Evolutionary conservation across 495 filamentous ascomycete genomes (phyloP).

Genomic region (Lineolata rhizophorae): DNA sequence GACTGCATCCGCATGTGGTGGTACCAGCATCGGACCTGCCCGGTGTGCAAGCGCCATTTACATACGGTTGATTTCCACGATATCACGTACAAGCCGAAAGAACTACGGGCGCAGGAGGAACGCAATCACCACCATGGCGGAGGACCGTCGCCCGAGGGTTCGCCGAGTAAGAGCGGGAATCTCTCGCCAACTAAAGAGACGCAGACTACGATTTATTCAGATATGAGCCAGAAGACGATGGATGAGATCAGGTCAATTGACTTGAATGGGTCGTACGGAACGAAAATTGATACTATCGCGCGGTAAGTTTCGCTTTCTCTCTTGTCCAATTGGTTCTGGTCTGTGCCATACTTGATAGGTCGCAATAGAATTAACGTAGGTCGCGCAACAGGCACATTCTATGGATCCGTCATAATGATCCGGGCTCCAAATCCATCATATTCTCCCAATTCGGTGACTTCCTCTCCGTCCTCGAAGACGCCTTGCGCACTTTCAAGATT

Average conservation of each 20-base stretch:
- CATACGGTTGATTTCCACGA: conserved; percentile 43
- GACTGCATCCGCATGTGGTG: conserved; percentile 65
- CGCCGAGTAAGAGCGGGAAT: no score
- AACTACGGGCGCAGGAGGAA: conserved; percentile 43
- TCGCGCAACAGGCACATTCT: no score
- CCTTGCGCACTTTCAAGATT: conserved; percentile 47
- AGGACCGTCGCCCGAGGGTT: no score
- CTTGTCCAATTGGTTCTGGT: no score
- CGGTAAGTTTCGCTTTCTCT: no score
- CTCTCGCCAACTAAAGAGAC: no score
- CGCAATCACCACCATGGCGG: neutral
- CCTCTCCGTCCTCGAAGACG: conserved; percentile 44
- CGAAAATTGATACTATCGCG: conserved; percentile 71
- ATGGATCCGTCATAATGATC: conserved; percentile 67
- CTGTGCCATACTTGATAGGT: no score
- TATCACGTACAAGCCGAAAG: conserved; percentile 60
- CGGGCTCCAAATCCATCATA: conserved; percentile 69
- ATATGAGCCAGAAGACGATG: conserved; percentile 46
- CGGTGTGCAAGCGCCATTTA: conserved; percentile 49
- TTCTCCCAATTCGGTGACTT: conserved; percentile 81
- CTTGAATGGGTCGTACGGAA: conserved; percentile 53
- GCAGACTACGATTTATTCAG: conserved; percentile 44
- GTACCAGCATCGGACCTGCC: conserved; percentile 15
- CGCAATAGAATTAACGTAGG: no score
- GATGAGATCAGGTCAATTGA: conserved; percentile 68